Evolutionary conservation across 768 basidiomycete species (phyloP), one percentile per base, ranked within the genome.

Genomic region (Steccherinum ochraceum): DNA sequence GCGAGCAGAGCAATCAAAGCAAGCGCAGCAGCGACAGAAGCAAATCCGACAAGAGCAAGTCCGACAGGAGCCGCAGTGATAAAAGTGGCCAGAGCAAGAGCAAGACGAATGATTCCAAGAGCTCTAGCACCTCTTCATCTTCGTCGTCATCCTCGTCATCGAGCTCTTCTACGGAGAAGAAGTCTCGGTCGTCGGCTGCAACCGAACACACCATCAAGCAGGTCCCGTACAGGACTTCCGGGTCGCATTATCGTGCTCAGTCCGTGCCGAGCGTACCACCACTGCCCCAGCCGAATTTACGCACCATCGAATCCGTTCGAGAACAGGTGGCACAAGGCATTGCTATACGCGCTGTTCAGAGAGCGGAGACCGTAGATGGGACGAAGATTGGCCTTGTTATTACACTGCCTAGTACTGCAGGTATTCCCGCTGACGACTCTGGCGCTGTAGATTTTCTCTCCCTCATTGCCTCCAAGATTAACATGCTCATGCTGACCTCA

Each of bases 221-320:
- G 30, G 16, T 35, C 7, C 30, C 30, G 30, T 35, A 7, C 16
- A 7, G 16, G 16, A 16, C 30, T 7, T 35, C 30, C 30, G 7
- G 30, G 16, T 7, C 7, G 16, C 30, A 35, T 35, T 35, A 7
- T 35, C 30, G 30, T 7, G 7, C 30, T 35, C 30, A 35, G 16
- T 35, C 30, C 16, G 30, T 16, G 16, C 16, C 30, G 16, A 7
- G 16, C 16, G 16, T 16, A 16, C 30, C 30, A 35, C 30, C 16
- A 16, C 10, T 10, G 41, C 50, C 66, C 4, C n/a, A n/a, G n/a
- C n/a, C n/a, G n/a, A n/a, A n/a, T n/a, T 63, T 58, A n/a, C 75
- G 79, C 16, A 83, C 81, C 0, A 63, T 86, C n/a, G 78, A 77
- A 41, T 78, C 77, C 52, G 72, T 86, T 10, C 76, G 81, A 16